phyloP scores from a whole-genome alignment of 768 basidiomycete genomes.

The Rubroboletus pulcherrimus region DNA sequence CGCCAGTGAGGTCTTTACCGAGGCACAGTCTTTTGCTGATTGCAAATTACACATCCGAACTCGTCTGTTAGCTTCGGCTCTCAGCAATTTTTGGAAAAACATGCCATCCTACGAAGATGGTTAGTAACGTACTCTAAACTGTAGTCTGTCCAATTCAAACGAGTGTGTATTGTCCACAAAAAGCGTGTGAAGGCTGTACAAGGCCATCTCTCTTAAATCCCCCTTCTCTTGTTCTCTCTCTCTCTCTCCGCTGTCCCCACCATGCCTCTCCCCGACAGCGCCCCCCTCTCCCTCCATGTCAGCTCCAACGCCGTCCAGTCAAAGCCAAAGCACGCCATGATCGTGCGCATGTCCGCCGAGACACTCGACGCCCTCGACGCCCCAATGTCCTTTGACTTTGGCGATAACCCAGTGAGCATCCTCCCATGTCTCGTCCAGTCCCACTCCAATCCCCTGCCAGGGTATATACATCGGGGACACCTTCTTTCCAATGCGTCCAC shows the following conservation, averaged over 20 bases:
- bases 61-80: conserved; percentile 84
- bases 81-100: conserved; percentile 85
- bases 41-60: conserved; percentile 98
- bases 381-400: conserved; percentile 59
- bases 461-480: conserved; percentile 63
- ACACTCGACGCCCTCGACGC: conserved; percentile 65
- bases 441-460: conserved; percentile 31
- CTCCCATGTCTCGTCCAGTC: neutral
- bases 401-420: conserved; percentile 50
- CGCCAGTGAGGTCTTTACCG: conserved; percentile 95
- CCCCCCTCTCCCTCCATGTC: conserved; percentile 55
- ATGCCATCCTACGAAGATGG: neutral
- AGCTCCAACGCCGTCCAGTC: conserved; percentile 51
- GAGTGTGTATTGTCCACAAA: too few relatives aligned
- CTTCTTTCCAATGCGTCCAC: conserved; percentile 57
- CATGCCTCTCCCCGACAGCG: conserved; percentile 66
- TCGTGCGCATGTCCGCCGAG: conserved; percentile 71
- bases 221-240: too few relatives aligned
- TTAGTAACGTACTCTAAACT: too few relatives aligned
- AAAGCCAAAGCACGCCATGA: conserved; percentile 68
- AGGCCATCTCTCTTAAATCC: too few relatives aligned
- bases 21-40: conserved; percentile 95
- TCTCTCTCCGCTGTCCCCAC: neutral
- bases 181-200: too few relatives aligned
- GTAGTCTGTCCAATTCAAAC: too few relatives aligned